Conservation (phyloP, 2,329 filamentous ascomycete species). For the Cryphonectria japonica region DNA sequence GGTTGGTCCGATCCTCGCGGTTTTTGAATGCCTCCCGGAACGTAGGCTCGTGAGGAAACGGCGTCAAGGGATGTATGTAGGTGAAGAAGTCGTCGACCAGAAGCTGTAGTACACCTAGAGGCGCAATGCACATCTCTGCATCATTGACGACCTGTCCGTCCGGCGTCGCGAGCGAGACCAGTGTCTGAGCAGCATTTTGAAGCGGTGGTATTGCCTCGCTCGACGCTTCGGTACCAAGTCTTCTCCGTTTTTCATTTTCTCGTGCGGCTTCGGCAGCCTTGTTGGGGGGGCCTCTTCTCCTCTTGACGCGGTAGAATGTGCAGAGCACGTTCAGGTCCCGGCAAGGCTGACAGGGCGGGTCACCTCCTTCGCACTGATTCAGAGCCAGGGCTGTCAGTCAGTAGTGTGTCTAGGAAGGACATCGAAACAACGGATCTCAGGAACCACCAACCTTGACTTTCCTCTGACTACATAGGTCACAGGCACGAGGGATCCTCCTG, state of each 20-base stretch:
- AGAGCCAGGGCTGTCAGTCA: constrained; percentile 20
- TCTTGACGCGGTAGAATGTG: constrained; percentile 61
- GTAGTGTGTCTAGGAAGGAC: neutral
- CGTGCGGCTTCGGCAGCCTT: constrained; percentile 61
- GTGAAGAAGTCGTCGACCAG: constrained; percentile 83
- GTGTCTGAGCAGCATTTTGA: constrained; percentile 52
- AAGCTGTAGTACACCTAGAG: constrained; percentile 67
- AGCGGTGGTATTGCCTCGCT: constrained; percentile 43
- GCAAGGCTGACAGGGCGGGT: constrained; percentile 61
- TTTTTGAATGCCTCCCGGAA: constrained; percentile 71
- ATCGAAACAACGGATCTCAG: neutral
- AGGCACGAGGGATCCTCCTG: constrained; percentile 61
- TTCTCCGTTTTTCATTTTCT: constrained; percentile 51
- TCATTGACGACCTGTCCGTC: constrained; percentile 47
- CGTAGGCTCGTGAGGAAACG: constrained; percentile 78
- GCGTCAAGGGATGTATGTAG: constrained; percentile 76
- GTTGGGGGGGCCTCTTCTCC: constrained; percentile 62
- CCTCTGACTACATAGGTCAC: constrained; percentile 64
- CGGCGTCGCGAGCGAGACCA: constrained; percentile 50
- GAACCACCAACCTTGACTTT: constrained; percentile 55
- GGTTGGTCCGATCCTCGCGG: constrained; percentile 68
- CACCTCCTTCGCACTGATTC: constrained; percentile 54
- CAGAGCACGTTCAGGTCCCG: constrained; percentile 61
- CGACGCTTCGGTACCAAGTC: constrained; percentile 40
- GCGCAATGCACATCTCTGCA: constrained; percentile 69